Percentiles rank a stretch among this genome's conserved stretches.
Evolutionary conservation across 2,329 filamentous ascomycete genomes (phyloP).

Genomic region (Hymenoscyphus salicellus): DNA sequence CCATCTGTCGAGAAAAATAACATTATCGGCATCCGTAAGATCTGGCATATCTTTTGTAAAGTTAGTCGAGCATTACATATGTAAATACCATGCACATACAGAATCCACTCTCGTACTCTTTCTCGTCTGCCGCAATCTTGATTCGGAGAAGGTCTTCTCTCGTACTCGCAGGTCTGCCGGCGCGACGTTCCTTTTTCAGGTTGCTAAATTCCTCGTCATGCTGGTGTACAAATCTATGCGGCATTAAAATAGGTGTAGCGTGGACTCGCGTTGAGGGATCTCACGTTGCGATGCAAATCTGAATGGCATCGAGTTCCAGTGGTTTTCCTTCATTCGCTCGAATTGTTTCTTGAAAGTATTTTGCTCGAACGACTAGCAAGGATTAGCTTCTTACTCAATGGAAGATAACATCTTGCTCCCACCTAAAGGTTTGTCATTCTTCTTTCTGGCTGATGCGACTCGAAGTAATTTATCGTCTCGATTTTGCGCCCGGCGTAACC

Average conservation of each 20-base stretch:
- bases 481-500: conserved; percentile 73
- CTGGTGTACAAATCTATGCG: conserved; percentile 60
- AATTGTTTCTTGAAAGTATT: conserved; percentile 69
- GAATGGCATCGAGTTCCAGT: conserved; percentile 55
- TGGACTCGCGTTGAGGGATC: conserved; percentile 41
- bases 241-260: conserved; percentile 12
- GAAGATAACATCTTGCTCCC: conserved; percentile 29
- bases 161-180: conserved; percentile 74
- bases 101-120: conserved; percentile 81
- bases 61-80: not conserved
- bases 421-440: conserved; percentile 73
- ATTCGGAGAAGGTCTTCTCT: conserved; percentile 75
- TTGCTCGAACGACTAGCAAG: conserved; percentile 59
- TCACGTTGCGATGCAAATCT: conserved; percentile 61
- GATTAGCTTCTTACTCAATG: conserved; percentile 14
- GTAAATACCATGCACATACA: conserved; percentile 47
- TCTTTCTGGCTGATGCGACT: conserved; percentile 65
- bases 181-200: conserved; percentile 66
- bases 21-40: conserved; percentile 63
- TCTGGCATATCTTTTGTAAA: conserved; percentile 64
- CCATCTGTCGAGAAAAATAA: conserved; percentile 68
- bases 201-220: conserved; percentile 67
- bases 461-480: conserved; percentile 81
- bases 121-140: conserved; percentile 66
- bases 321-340: conserved; percentile 49